Evolutionary conservation across 1,284 basidiomycete genomes (phyloP).

Genomic region (Ustilago nuda): DNA sequence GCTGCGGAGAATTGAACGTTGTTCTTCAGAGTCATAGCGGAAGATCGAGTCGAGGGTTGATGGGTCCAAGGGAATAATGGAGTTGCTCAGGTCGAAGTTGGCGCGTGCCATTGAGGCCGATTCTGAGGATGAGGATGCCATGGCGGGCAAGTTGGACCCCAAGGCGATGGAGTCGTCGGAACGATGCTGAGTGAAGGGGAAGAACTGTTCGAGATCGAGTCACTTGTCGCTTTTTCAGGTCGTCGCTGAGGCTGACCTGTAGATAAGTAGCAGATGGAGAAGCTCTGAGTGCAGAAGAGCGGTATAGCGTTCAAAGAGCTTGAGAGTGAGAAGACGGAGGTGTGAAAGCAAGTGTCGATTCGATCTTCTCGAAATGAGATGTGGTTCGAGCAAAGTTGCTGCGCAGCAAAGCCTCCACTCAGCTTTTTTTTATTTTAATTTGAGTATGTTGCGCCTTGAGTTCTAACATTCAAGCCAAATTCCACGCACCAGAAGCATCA

Average conservation of each 20-base stretch:
- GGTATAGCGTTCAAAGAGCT: neutral
- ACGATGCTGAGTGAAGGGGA: neutral
- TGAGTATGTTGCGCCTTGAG: neutral
- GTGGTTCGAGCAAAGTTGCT: conserved; percentile 30
- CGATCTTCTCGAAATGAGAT: neutral
- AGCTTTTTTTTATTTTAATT: neutral
- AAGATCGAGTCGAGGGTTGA: conserved; percentile 62
- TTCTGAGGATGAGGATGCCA: conserved; percentile 16
- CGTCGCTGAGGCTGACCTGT: neutral
- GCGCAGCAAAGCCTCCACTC: conserved; percentile 21
- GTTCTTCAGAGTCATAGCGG: conserved; percentile 78
- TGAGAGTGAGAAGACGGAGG: neutral
- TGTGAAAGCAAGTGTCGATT: conserved; percentile 1
- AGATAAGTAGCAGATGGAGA: too few relatives aligned
- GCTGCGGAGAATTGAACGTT: conserved; percentile 78
- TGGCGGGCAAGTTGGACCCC: neutral
- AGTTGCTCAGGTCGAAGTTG: conserved; percentile 86
- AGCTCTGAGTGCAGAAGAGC: neutral
- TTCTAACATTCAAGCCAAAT: neutral
- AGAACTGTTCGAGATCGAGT: neutral
- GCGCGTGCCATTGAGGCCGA: conserved; percentile 75
- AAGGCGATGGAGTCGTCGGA: neutral
- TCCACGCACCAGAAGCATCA: too few relatives aligned
- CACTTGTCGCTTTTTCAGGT: neutral
- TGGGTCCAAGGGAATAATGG: conserved; percentile 72